Percentiles rank a stretch among this genome's conserved stretches.
phyloP scores from a whole-genome alignment of 129 eudicot genomes.

The Calendula officinalis region DNA sequence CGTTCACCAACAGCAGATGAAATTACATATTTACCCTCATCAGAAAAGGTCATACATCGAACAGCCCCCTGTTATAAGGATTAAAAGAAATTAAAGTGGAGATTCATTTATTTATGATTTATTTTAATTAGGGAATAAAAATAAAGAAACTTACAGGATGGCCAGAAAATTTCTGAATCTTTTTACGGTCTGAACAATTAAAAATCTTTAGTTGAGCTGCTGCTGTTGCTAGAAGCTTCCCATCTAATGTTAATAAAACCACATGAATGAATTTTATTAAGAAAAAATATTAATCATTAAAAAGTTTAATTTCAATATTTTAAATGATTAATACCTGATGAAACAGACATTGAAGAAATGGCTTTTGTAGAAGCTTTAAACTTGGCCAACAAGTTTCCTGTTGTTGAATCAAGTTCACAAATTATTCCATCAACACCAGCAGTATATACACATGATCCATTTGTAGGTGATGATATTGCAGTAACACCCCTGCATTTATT shows the following conservation, averaged over 20 bases:
- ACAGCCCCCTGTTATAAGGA: constrained; percentile 56
- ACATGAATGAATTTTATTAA: not conserved
- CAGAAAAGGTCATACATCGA: constrained; percentile 76
- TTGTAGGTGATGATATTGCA: constrained; percentile 63
- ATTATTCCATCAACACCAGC: constrained; percentile 95
- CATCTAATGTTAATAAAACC: constrained; percentile 48
- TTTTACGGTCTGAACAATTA: constrained; percentile 60
- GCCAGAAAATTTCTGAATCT: constrained; percentile 91
- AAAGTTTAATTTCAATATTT: not conserved
- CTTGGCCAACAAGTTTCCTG: constrained; percentile 71
- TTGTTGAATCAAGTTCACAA: constrained; percentile 70
- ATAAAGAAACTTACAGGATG: constrained; percentile 69
- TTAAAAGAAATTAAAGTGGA: not conserved
- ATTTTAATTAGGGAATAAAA: not conserved
- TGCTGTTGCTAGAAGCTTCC: constrained; percentile 82
- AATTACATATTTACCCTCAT: constrained; percentile 66
- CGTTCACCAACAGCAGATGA: constrained; percentile 82
- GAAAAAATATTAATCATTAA: not conserved
- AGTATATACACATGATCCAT: constrained; percentile 63
- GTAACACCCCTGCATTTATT: constrained; percentile 68
- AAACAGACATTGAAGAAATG: constrained; percentile 71
- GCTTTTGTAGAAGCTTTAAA: constrained; percentile 79
- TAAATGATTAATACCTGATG: constrained; percentile 51
- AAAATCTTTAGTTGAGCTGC: constrained; percentile 85
- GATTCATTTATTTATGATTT: not conserved